Evolutionary conservation across 1,284 basidiomycete species (phyloP).

Genomic region (Salmacisia buchloeana): DNA sequence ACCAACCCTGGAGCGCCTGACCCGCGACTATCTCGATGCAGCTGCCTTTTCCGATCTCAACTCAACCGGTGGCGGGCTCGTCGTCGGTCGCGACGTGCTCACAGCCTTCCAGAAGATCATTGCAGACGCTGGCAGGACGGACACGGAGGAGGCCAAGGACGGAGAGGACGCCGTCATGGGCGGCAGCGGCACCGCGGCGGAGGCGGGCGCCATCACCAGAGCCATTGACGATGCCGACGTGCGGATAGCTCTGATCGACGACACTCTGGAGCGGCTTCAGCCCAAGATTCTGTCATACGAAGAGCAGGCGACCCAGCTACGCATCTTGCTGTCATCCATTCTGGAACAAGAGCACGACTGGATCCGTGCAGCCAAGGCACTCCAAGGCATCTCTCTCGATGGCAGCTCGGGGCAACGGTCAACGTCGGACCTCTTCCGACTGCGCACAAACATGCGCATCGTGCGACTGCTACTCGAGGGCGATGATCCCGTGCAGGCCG

Average conservation of each 20-base stretch:
- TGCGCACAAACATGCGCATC: slow-evolving; percentile 85
- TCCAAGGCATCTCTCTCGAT: slow-evolving; percentile 85
- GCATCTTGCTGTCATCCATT: slow-evolving; percentile 79
- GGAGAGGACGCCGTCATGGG: slow-evolving; percentile 1
- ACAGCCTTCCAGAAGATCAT: slow-evolving; percentile 61
- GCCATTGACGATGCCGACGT: slow-evolving; percentile 28
- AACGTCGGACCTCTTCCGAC: slow-evolving; percentile 75
- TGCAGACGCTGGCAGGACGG: neutral
- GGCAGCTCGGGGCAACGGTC: slow-evolving; percentile 65
- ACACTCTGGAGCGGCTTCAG: slow-evolving; percentile 66
- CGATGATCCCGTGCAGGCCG: slow-evolving; percentile 85
- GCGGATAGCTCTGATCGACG: slow-evolving; percentile 61
- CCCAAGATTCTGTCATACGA: slow-evolving; percentile 79
- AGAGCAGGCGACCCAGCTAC: slow-evolving; percentile 78
- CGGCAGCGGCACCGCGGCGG: neutral
- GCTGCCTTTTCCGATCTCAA: slow-evolving; percentile 68
- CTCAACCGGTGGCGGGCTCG: slow-evolving; percentile 60
- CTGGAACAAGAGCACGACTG: slow-evolving; percentile 88
- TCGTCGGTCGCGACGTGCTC: slow-evolving; percentile 76
- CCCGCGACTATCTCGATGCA: slow-evolving; percentile 61
- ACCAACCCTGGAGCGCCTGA: neutral
- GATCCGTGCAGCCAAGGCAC: slow-evolving; percentile 79
- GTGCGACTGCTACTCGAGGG: slow-evolving; percentile 92
- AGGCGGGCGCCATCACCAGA: slow-evolving; percentile 53
- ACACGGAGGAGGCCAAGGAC: neutral